These are phyloP conservation scores for Dothideomycetidae sp. DNA, from an alignment of 2,329 filamentous ascomycete genomes.

Conservation along the genomic window DNA sequence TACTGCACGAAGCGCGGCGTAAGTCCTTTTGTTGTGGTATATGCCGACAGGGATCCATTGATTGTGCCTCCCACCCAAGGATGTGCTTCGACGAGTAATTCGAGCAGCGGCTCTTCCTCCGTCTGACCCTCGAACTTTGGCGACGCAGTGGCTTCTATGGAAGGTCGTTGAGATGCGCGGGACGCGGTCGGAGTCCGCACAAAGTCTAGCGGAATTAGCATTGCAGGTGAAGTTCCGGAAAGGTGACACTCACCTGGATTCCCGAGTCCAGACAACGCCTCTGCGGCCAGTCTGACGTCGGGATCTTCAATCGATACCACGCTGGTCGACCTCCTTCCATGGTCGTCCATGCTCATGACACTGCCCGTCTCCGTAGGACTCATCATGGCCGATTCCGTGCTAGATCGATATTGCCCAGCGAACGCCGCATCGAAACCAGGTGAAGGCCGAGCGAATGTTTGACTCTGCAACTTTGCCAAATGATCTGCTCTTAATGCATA, in stretches of 20 bases:
- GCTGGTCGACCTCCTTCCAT: slow-evolving; percentile 25
- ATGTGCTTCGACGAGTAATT: slow-evolving; percentile 75
- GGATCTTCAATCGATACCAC: slow-evolving; percentile 34
- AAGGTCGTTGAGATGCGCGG: slow-evolving; percentile 18
- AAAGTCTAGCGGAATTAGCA: slow-evolving; percentile 23
- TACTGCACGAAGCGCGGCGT: slow-evolving; percentile 74
- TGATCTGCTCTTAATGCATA: slow-evolving; percentile 7
- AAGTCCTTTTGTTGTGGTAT: slow-evolving; percentile 77
- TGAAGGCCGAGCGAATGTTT: slow-evolving; percentile 11
- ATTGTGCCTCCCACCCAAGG: slow-evolving; percentile 66
- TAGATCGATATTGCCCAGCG: slow-evolving; percentile 15
- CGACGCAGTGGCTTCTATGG: slow-evolving; percentile 14
- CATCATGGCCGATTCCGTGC: slow-evolving; percentile 24
- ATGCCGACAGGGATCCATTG: slow-evolving; percentile 69
- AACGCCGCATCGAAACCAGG: slow-evolving; percentile 24
- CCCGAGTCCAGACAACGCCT: slow-evolving; percentile 36
- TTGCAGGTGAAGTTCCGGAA: background rate
- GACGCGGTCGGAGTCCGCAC: slow-evolving; percentile 26
- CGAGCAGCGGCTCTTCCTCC: slow-evolving; percentile 67
- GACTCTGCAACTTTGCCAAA: slow-evolving; percentile 7
- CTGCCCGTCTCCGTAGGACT: slow-evolving; percentile 33
- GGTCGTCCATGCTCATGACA: slow-evolving; percentile 28
- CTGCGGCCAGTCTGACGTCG: slow-evolving; percentile 35
- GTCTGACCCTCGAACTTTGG: slow-evolving; percentile 26
- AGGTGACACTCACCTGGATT: slow-evolving; percentile 31